A percentile compares a stretch with the other conserved stretches of the same genome.
Conservation (phyloP, 2,329 filamentous ascomycete genomes). For the Colletotrichum limetticola region DNA sequence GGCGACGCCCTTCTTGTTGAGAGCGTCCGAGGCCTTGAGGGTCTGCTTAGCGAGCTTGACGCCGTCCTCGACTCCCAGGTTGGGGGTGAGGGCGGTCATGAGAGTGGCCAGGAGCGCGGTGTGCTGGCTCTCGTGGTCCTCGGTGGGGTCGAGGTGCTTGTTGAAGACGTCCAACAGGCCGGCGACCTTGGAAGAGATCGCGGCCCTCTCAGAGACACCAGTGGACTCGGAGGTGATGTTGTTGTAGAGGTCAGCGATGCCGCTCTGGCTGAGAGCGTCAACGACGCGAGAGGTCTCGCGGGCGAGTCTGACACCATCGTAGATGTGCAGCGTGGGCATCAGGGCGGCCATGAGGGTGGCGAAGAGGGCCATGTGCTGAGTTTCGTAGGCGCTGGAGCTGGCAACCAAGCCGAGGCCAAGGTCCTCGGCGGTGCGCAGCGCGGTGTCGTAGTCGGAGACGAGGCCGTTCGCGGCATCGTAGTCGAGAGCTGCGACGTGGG, state of each 20-base stretch:
- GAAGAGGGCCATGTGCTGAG: slow-evolving; percentile 95
- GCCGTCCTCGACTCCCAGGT: slow-evolving; percentile 89
- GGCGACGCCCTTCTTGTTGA: slow-evolving; percentile 77
- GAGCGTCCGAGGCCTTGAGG: slow-evolving; percentile 80
- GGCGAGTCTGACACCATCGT: slow-evolving; percentile 86
- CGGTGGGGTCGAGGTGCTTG: slow-evolving; percentile 90
- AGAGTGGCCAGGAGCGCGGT: slow-evolving; percentile 89
- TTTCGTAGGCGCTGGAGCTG: slow-evolving; percentile 88
- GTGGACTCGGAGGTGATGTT: slow-evolving; percentile 71
- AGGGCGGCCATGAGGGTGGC: slow-evolving; percentile 83
- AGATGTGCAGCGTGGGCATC: slow-evolving; percentile 86
- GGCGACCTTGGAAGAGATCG: slow-evolving; percentile 77
- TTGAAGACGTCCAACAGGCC: slow-evolving; percentile 82
- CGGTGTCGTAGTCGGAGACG: slow-evolving; percentile 86
- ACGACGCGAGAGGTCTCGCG: slow-evolving; percentile 85
- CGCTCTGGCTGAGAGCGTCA: slow-evolving; percentile 80
- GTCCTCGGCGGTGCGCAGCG: slow-evolving; percentile 86
- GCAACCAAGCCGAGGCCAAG: slow-evolving; percentile 87
- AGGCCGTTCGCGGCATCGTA: slow-evolving; percentile 78
- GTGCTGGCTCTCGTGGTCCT: slow-evolving; percentile 92
- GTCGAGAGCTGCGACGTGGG: slow-evolving; percentile 91
- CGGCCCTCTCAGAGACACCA: slow-evolving; percentile 75
- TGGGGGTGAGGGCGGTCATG: slow-evolving; percentile 80
- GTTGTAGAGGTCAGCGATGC: slow-evolving; percentile 76
- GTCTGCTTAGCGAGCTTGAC: slow-evolving; percentile 86